Evolutionary conservation across 2,329 filamentous ascomycete genomes (phyloP).

Genomic region (Diaporthe vaccinii): DNA sequence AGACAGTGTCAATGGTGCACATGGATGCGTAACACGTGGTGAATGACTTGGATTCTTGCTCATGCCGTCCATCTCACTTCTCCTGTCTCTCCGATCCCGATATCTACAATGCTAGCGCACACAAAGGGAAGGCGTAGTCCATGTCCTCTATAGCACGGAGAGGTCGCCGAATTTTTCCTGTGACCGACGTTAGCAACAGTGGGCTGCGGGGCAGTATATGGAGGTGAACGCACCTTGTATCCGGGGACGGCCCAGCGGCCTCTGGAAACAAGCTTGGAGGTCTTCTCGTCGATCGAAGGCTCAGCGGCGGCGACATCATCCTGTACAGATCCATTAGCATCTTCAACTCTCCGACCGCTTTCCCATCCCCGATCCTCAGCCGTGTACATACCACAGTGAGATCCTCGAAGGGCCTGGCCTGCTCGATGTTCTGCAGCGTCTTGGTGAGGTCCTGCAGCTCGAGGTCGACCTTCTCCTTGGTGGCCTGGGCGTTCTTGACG

Average conservation of each 20-base stretch:
- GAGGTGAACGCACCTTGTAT: conserved; percentile 84
- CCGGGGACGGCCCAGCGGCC: conserved; percentile 98
- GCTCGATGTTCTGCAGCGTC: conserved; percentile 97
- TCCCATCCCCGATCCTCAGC: conserved; percentile 38
- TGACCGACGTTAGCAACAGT: conserved; percentile 59
- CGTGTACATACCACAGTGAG: conserved; percentile 88
- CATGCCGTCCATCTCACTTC: conserved; percentile 39
- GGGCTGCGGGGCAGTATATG: not conserved
- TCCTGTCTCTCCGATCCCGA: conserved; percentile 52
- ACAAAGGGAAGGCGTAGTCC: conserved; percentile 65
- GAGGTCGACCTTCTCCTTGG: conserved; percentile 94
- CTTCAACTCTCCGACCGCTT: conserved; percentile 2
- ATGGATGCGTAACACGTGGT: not conserved
- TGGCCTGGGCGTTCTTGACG: conserved; percentile 95
- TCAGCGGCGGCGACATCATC: conserved; percentile 95
- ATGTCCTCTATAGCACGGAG: conserved; percentile 83
- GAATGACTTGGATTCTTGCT: conserved; percentile 28
- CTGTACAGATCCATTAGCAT: conserved; percentile 62
- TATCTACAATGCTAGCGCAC: conserved; percentile 82
- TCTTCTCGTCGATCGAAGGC: conserved; percentile 98
- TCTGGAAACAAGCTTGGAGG: conserved; percentile 93
- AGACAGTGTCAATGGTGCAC: not conserved
- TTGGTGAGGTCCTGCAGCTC: conserved; percentile 95
- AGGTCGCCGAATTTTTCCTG: conserved; percentile 99
- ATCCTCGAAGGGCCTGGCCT: conserved; percentile 94